phyloP scores from a whole-genome alignment of 2,329 filamentous ascomycete species.

The Fusarium paranaense region DNA sequence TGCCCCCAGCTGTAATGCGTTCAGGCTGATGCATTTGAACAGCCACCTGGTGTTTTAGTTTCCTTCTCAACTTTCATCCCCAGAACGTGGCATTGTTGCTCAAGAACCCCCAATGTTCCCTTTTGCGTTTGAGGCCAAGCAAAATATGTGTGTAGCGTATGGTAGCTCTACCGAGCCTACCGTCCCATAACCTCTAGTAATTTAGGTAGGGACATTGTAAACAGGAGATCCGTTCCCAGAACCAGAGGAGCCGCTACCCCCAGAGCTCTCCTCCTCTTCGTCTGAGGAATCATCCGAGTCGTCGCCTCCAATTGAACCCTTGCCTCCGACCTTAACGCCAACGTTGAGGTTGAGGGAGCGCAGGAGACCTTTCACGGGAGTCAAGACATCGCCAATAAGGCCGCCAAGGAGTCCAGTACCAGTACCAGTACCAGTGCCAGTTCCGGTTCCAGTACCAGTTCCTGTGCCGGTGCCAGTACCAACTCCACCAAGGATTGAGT shows the following conservation, averaged over 20 bases:
- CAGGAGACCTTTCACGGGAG: not conserved
- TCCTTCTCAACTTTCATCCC: not conserved
- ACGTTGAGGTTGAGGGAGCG: not conserved
- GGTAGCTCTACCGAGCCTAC: not conserved
- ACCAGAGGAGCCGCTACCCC: not conserved
- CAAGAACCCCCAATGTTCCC: not conserved
- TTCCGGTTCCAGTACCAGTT: not conserved
- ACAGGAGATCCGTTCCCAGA: not conserved
- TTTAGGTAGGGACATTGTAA: not conserved
- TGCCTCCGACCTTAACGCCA: not conserved
- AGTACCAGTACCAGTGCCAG: not conserved
- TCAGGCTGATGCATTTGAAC: not conserved
- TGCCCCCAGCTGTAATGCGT: not conserved
- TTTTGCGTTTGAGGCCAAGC: not conserved
- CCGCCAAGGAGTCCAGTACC: not conserved
- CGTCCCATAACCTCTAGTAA: not conserved
- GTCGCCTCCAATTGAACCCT: not conserved
- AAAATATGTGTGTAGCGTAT: not conserved
- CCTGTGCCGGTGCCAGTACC: not conserved
- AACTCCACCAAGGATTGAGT: not conserved
- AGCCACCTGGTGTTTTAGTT: not conserved
- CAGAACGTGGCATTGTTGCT: not conserved
- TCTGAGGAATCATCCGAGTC: not conserved
- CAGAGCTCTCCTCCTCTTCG: not conserved
- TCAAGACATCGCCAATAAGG: not conserved